Conservation (phyloP, 129 eudicot species). For the Erigeron canadensis region DNA sequence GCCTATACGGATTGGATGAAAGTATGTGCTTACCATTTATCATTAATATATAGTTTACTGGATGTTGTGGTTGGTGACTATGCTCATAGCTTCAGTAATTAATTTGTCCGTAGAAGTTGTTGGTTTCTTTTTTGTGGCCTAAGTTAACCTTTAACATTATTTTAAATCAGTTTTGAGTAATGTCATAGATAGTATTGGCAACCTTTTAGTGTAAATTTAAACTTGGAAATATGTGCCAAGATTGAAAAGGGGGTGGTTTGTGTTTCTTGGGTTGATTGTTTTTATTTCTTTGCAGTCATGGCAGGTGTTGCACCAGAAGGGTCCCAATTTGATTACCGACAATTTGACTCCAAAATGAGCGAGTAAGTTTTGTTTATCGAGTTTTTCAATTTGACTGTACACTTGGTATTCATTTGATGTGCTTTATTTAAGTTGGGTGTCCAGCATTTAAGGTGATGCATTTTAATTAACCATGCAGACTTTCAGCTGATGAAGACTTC, state of each 20-base stretch:
- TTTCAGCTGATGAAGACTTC: slow-evolving; percentile 58
- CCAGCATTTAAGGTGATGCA: not conserved
- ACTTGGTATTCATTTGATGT: not conserved
- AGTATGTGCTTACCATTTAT: no score
- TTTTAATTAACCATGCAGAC: slow-evolving; percentile 37
- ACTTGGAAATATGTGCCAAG: not conserved
- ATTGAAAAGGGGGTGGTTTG: not conserved
- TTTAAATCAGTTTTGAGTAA: no score
- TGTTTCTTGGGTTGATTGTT: not conserved
- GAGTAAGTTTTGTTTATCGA: slow-evolving; percentile 37
- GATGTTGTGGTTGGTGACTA: no score
- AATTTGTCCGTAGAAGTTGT: no score
- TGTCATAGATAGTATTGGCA: no score
- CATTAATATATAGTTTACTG: no score
- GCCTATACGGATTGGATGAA: no score
- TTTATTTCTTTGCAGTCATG: slow-evolving; percentile 47
- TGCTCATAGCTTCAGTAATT: no score
- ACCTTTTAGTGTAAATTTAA: no score
- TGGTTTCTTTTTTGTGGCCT: no score
- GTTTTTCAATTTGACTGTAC: not conserved
- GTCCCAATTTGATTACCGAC: slow-evolving; percentile 60
- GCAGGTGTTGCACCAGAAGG: slow-evolving; percentile 78
- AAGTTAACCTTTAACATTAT: no score
- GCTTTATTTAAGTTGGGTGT: not conserved
- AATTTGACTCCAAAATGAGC: slow-evolving; percentile 66